These are phyloP conservation scores for Pestalotiopsis sp. DNA, from an alignment of 2,329 filamentous ascomycete genomes.

Conservation along the genomic window DNA sequence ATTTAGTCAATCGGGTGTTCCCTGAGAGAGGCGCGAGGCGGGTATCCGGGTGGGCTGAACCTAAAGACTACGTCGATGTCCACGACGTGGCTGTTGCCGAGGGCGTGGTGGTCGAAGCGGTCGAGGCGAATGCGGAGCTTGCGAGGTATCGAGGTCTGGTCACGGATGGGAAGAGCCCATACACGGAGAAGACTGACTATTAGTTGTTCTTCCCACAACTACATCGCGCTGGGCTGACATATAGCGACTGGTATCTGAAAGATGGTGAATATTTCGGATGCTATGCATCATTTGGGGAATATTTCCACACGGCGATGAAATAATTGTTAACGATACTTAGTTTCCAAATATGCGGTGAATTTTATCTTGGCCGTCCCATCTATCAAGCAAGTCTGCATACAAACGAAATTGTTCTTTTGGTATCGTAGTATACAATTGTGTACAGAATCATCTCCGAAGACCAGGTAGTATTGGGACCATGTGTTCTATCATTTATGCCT, in stretches of 20 bases:
- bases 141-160: not conserved
- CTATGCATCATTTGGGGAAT: no score
- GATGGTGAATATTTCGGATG: no score
- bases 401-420: not conserved
- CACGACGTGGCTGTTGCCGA: slow-evolving; percentile 16
- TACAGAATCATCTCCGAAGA: not conserved
- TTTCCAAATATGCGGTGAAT: not conserved
- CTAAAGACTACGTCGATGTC: slow-evolving; percentile 34
- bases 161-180: not conserved
- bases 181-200: not conserved
- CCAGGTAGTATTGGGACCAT: not conserved
- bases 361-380: not conserved
- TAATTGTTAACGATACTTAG: not conserved
- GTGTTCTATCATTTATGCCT: slow-evolving; percentile 17
- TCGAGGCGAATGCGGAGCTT: not conserved
- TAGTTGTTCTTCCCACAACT: not conserved
- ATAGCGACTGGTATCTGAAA: no score
- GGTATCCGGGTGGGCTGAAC: slow-evolving; percentile 33
- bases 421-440: slow-evolving; percentile 3
- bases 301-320: not conserved
- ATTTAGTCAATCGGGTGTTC: slow-evolving; percentile 19
- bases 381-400: not conserved
- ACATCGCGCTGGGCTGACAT: no score
- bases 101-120: not conserved
- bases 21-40: slow-evolving; percentile 19